Evolutionary conservation across 805 yeast genomes (phyloP), one percentile per base, ranked within the genome.

Genomic region (Pichia membranifaciens): DNA sequence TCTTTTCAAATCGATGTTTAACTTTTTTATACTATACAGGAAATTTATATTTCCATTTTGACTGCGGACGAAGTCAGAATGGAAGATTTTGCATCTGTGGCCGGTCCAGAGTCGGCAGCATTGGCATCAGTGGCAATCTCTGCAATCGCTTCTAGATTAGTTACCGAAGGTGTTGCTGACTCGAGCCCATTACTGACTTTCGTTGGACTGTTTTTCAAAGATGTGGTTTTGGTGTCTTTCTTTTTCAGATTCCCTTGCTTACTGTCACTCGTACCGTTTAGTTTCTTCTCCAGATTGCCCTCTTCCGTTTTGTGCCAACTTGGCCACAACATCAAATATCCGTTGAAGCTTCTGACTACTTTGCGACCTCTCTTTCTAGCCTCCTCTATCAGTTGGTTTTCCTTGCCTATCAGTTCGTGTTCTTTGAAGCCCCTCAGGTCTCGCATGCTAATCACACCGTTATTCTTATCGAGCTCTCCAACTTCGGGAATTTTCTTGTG

Each of bases 311-410:
- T 43, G 18, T 47, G 45, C 67, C 66, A 62, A 9, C 52, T 34
- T 1, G 58, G 58, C 23, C 58, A 44, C 8, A 48, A 47, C 37
- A 57, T 51, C 20, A 53, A 52, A 50, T 47, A 58, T 3, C 67
- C 67, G 45, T 62, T 61, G 43, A 63, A 63, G 18, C 60, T 56
- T 41, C 54, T 54, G 15, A 62, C 44, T 16, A 44, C 45, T 10
- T 52, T 48, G 15, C 31, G 37, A 2, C 41, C 53, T n/a, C 51
- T 50, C 4, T 49, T 45, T 17, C 48, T 41, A 13, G 49, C 49
- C 16, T 36, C 42, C 49, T 54, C 23, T 29, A 37, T 59, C 54
- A 61, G 29, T 45, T 53, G 38, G 29, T 48, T 20, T 50, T 49
- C 38, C 35, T 38, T 17, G 2, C 38, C 37, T 37, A 44, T 44